These are phyloP conservation scores for Colletotrichum paranaense DNA, from an alignment of 2,329 filamentous ascomycete species.

Conservation along the genomic window DNA sequence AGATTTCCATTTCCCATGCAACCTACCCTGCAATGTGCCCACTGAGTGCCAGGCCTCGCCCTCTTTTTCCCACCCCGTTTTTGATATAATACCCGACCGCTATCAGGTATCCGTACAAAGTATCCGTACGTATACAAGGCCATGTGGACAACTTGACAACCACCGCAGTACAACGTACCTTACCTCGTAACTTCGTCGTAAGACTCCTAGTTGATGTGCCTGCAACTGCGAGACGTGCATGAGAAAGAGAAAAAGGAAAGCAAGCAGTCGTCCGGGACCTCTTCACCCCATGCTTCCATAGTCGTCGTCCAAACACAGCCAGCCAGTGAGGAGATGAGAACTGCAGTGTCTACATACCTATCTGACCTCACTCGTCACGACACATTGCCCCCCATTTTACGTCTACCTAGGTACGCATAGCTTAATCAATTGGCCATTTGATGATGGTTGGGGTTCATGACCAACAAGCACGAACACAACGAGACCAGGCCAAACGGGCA, in stretches of 20 bases:
- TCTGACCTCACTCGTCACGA: slow-evolving; percentile 3
- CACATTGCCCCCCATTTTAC: not conserved
- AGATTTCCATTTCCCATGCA: slow-evolving; percentile 17
- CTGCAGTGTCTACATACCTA: not conserved
- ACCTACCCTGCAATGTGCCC: not conserved
- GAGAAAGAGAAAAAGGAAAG: not conserved
- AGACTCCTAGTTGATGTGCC: not conserved
- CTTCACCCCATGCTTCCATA: not conserved
- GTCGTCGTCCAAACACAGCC: slow-evolving; percentile 5
- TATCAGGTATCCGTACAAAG: not conserved
- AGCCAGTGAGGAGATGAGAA: not conserved
- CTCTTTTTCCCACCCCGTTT: not conserved
- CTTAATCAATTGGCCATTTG: not conserved
- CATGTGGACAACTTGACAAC: not conserved
- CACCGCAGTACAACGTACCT: too few species aligned
- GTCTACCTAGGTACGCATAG: not conserved
- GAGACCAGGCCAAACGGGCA: slow-evolving; percentile 32
- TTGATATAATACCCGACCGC: not conserved
- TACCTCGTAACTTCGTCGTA: too few species aligned
- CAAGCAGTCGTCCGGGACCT: not conserved
- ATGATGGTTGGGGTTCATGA: slow-evolving; percentile 23
- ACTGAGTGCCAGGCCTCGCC: not conserved
- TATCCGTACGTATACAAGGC: not conserved
- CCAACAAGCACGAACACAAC: slow-evolving; percentile 20
- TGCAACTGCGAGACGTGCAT: not conserved